Evolutionary conservation across 164 flowering plant genomes (phyloP), one percentile per base, ranked within the genome.

Genomic region (Aristolochia fimbriata): DNA sequence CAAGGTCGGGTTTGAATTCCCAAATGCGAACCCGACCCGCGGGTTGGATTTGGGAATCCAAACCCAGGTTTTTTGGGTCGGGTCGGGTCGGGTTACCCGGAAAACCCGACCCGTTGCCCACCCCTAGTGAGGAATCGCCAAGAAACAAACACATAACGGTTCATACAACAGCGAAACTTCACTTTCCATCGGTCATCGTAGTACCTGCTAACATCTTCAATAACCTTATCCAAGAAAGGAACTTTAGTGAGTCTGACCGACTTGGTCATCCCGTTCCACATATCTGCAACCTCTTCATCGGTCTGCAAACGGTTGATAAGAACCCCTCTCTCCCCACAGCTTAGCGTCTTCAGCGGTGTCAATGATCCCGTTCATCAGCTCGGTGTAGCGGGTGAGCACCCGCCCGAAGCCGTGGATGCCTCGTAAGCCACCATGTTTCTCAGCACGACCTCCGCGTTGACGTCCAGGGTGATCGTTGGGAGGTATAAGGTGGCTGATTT

Each of bases 341-440:
- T 49, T 59, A 30, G 46, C 74, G 50, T 70, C 74, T 49, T 71
- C 70, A 10, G 58, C 61, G 4, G 58, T 63, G 24, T 71, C 71
- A 2, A 70, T 66, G 22, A 70, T 70, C 24, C 74, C 74, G 17
- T 66, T 71, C 65, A 71, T 66, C 33, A 71, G 47, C 19, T 71
- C 70, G 1, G 61, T 63, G 59, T 70, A 66, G 0, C 74, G 67
- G 1, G 74, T 20, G 31, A 71, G 51, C 54, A 71, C 65, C 61
- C 62, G 51, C 70, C 74, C n/a, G 64, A 61, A 20, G 67, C 63
- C 2, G 52, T 17, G 17, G 67, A 45, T 3, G 66, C 61, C 21
- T 71, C 74, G 49, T 66, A 71, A 8, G 74, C 74, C 17, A 71
- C 70, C 30, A 71, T 41, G 46, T 74, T 74, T 25, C 70, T 49